phyloP scores from a whole-genome alignment of 2,329 filamentous ascomycete genomes.

The Seiridium cupressi region DNA sequence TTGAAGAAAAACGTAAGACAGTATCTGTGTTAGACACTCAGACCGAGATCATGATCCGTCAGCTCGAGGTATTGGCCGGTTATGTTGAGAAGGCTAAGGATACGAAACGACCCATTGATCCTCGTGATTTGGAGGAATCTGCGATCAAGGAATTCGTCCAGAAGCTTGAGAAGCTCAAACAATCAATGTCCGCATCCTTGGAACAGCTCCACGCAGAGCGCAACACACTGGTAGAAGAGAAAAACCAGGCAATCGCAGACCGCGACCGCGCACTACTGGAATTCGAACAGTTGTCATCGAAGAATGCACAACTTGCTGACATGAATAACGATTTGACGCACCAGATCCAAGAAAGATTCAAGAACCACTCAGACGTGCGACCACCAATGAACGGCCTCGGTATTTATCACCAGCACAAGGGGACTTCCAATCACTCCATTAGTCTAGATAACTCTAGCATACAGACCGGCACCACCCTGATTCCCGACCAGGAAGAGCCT shows the following conservation, averaged over 20 bases:
- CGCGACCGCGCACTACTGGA: slow-evolving; percentile 93
- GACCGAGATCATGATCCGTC: slow-evolving; percentile 90
- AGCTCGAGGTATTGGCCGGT: slow-evolving; percentile 84
- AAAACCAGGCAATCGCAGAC: slow-evolving; percentile 75
- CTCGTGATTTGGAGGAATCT: slow-evolving; percentile 80
- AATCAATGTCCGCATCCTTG: slow-evolving; percentile 54
- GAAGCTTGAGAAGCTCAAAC: slow-evolving; percentile 61
- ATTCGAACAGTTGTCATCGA: slow-evolving; percentile 90
- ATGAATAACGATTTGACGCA: slow-evolving; percentile 95
- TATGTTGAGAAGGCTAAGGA: slow-evolving; percentile 86
- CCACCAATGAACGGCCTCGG: slow-evolving; percentile 51
- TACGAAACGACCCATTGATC: slow-evolving; percentile 74
- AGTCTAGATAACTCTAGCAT: slow-evolving; percentile 51
- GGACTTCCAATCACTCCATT: slow-evolving; percentile 46
- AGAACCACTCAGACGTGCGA: slow-evolving; percentile 63
- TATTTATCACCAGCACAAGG: slow-evolving; percentile 54
- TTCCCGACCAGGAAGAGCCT: slow-evolving; percentile 66
- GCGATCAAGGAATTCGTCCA: slow-evolving; percentile 91
- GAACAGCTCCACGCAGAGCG: slow-evolving; percentile 67
- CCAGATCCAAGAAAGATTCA: slow-evolving; percentile 91
- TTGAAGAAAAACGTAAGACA: slow-evolving; percentile 91
- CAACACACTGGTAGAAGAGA: slow-evolving; percentile 81
- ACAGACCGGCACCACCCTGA: slow-evolving; percentile 56
- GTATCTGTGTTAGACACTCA: slow-evolving; percentile 93
- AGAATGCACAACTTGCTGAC: slow-evolving; percentile 91